phyloP scores from a whole-genome alignment of 805 yeast species.

The Candida taoyuanica region DNA sequence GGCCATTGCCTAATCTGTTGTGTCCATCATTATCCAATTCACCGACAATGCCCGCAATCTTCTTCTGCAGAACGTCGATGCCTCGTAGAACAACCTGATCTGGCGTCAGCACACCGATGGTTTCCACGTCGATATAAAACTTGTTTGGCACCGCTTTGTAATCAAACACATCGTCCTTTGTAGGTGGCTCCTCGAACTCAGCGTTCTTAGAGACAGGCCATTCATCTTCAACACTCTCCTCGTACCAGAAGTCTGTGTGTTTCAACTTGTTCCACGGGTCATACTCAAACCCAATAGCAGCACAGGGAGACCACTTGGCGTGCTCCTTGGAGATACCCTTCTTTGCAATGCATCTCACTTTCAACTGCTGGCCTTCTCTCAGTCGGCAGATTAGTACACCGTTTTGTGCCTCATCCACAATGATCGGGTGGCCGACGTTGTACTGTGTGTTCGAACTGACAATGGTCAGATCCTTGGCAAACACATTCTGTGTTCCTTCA shows the following conservation, averaged over 20 bases:
- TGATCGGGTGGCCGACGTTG: constrained; percentile 78
- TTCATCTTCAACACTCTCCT: constrained; percentile 78
- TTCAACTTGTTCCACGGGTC: constrained; percentile 98
- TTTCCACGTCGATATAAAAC: constrained; percentile 86
- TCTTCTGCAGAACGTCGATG: constrained; percentile 78
- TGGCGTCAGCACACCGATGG: constrained; percentile 85
- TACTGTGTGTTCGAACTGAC: constrained; percentile 34
- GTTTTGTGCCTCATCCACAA: constrained; percentile 64
- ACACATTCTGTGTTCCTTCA: constrained; percentile 84
- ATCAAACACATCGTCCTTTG: constrained; percentile 81
- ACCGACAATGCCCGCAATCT: constrained; percentile 81
- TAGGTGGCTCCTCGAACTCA: constrained; percentile 95
- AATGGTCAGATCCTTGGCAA: constrained; percentile 71
- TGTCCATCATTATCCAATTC: constrained; percentile 43
- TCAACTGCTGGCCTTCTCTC: constrained; percentile 87
- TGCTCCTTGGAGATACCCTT: constrained; percentile 97
- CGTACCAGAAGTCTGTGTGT: constrained; percentile 97
- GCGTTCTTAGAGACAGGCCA: constrained; percentile 91
- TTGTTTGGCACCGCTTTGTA: constrained; percentile 75
- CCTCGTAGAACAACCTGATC: constrained; percentile 86
- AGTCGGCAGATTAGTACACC: constrained; percentile 92
- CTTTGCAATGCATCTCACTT: constrained; percentile 89
- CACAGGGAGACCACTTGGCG: constrained; percentile 97
- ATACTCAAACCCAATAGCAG: constrained; percentile 94
- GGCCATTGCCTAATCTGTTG: constrained; percentile 26